Percentiles rank a stretch among this genome's conserved stretches.
Conservation (phyloP, 305 asterid species). For the Fraxinus sp. region DNA sequence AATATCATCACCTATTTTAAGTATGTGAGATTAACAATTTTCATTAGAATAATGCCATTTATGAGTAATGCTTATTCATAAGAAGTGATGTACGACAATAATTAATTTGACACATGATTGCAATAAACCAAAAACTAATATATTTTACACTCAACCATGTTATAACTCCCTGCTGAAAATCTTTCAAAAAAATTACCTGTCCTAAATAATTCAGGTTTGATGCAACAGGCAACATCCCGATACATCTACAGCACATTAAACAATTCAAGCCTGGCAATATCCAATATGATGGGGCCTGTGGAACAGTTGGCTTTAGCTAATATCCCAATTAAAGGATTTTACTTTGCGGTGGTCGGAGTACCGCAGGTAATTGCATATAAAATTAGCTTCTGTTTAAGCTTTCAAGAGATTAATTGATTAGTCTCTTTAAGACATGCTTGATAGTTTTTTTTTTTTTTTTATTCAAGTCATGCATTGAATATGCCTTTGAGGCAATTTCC, state of each 20-base stretch:
- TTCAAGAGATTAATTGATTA: background rate
- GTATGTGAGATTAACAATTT: background rate
- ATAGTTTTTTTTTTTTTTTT: background rate
- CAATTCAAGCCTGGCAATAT: conserved; percentile 55
- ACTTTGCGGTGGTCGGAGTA: conserved; percentile 46
- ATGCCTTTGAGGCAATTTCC: conserved; percentile 43
- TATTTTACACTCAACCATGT: background rate
- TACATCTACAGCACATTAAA: conserved; percentile 47
- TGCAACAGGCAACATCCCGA: conserved; percentile 39
- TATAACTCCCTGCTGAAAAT: background rate
- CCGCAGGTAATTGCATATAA: conserved; percentile 43
- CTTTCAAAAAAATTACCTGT: background rate
- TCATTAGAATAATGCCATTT: background rate
- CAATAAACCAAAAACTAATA: background rate
- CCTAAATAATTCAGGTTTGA: background rate
- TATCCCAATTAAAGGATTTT: conserved; percentile 51
- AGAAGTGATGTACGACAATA: background rate
- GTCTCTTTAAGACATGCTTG: background rate
- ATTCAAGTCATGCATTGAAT: conserved; percentile 41
- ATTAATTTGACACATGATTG: background rate
- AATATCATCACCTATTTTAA: too few relatives aligned
- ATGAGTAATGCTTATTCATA: background rate
- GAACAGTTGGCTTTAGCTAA: conserved; percentile 51
- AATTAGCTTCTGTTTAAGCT: background rate
- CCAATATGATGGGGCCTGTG: conserved; percentile 55